Percentiles rank a stretch among this genome's conserved stretches.
Conservation (phyloP, 306 rosid genomes). For the Benincasa hispida region DNA sequence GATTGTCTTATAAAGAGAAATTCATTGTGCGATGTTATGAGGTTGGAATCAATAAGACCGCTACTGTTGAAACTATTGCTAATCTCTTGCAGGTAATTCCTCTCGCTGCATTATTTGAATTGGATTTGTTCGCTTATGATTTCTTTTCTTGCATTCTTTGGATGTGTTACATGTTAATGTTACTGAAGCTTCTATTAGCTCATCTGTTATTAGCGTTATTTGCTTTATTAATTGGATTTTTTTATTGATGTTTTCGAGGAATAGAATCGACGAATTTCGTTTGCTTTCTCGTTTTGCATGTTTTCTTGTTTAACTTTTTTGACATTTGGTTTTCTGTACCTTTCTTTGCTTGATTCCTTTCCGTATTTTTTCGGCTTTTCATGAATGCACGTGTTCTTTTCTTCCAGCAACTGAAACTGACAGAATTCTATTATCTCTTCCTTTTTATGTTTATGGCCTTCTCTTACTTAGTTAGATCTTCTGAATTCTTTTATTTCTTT, state of each 20-base stretch:
- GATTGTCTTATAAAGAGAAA: conserved; percentile 77
- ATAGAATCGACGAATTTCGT: neutral
- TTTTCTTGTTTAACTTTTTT: neutral
- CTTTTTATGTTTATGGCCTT: neutral
- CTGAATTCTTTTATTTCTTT: neutral
- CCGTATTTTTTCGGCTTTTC: neutral
- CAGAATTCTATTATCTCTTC: neutral
- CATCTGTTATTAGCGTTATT: neutral
- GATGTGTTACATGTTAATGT: neutral
- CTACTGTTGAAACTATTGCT: conserved; percentile 93
- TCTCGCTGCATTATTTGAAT: neutral
- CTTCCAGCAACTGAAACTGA: neutral
- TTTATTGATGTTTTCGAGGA: neutral
- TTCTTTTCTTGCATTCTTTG: neutral
- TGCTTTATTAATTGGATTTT: neutral
- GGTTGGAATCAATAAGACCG: conserved; percentile 93
- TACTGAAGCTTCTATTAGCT: neutral
- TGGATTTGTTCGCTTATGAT: neutral
- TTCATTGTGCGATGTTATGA: conserved; percentile 88
- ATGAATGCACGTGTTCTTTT: neutral
- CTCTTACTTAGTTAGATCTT: neutral
- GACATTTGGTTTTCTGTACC: neutral
- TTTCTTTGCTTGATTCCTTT: neutral
- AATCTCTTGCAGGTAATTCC: conserved; percentile 73
- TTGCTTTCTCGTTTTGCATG: neutral